These are phyloP conservation scores for Septoria petroselini DNA, from an alignment of 2,329 filamentous ascomycete species.

Conservation along the genomic window DNA sequence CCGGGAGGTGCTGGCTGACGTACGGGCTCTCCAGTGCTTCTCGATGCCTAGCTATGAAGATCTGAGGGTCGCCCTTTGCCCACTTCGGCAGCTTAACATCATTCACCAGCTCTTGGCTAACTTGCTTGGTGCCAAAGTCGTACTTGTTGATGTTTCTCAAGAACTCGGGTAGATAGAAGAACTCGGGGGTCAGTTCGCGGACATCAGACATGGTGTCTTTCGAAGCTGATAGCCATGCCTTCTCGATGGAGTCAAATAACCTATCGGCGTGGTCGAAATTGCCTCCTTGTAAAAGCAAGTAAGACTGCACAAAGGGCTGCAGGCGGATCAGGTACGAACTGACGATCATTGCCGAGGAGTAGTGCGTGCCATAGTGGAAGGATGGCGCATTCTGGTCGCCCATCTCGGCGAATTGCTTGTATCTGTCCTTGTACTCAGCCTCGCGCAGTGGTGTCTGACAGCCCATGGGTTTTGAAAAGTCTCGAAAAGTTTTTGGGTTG, in stretches of 20 bases:
- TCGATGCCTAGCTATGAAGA: slow-evolving; percentile 94
- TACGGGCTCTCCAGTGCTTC: slow-evolving; percentile 91
- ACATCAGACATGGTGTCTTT: slow-evolving; percentile 90
- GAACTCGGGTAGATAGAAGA: slow-evolving; percentile 95
- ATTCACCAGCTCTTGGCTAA: slow-evolving; percentile 73
- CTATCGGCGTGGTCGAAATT: slow-evolving; percentile 94
- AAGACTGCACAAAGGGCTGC: slow-evolving; percentile 94
- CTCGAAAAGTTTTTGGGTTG: slow-evolving; percentile 80
- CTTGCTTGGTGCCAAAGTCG: slow-evolving; percentile 86
- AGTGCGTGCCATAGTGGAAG: slow-evolving; percentile 97
- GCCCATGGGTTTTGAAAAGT: slow-evolving; percentile 94
- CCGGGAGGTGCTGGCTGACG: slow-evolving; percentile 82
- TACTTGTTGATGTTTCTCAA: slow-evolving; percentile 91
- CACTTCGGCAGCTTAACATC: slow-evolving; percentile 87
- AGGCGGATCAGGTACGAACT: slow-evolving; percentile 92
- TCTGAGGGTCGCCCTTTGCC: slow-evolving; percentile 93
- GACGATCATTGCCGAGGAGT: slow-evolving; percentile 98
- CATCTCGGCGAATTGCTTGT: slow-evolving; percentile 86
- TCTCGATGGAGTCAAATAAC: slow-evolving; percentile 88
- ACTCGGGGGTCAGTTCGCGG: slow-evolving; percentile 90
- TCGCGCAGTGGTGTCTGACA: slow-evolving; percentile 77
- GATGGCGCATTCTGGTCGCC: slow-evolving; percentile 70
- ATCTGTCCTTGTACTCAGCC: slow-evolving; percentile 76
- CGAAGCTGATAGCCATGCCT: slow-evolving; percentile 87
- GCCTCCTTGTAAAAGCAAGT: slow-evolving; percentile 89